These are phyloP conservation scores for Dryas alaskensis DNA, from an alignment of 306 rosid genomes.

Conservation along the genomic window DNA sequence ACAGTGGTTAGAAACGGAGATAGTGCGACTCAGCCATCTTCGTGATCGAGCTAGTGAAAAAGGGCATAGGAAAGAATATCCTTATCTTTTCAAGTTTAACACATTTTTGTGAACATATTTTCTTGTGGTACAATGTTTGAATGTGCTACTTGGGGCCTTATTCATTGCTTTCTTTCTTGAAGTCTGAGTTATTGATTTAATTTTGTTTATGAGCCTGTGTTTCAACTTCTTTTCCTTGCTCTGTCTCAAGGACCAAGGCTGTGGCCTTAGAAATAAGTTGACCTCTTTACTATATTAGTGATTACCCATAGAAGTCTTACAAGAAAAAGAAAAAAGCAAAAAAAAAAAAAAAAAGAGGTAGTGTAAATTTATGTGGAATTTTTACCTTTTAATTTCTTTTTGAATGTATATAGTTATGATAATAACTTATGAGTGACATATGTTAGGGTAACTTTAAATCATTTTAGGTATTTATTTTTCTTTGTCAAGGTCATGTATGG, in stretches of 20 bases:
- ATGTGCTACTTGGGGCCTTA: background rate
- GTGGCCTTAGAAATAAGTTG: background rate
- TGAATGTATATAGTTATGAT: background rate
- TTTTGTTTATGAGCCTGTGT: background rate
- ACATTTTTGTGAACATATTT: background rate
- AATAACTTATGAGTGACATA: background rate
- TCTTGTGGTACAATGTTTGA: background rate
- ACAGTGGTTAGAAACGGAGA: constrained; percentile 96
- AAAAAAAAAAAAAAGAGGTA: too few species aligned
- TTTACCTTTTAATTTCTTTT: background rate
- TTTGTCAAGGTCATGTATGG: background rate
- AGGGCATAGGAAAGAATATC: constrained; percentile 97
- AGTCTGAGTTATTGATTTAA: background rate
- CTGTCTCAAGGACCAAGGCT: background rate
- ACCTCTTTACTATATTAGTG: background rate
- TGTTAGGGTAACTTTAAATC: background rate
- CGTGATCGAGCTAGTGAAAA: constrained; percentile 99
- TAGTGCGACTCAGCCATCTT: constrained; percentile 85
- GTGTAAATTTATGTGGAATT: background rate
- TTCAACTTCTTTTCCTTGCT: background rate
- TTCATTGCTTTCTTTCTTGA: background rate
- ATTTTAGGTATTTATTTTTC: background rate
- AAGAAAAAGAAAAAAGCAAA: background rate
- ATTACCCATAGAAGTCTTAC: background rate
- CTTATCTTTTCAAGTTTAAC: constrained; percentile 36